Base-by-base conservation (phyloP, 2,329 filamentous ascomycete genomes). In the Penicillium sp. region DNA sequence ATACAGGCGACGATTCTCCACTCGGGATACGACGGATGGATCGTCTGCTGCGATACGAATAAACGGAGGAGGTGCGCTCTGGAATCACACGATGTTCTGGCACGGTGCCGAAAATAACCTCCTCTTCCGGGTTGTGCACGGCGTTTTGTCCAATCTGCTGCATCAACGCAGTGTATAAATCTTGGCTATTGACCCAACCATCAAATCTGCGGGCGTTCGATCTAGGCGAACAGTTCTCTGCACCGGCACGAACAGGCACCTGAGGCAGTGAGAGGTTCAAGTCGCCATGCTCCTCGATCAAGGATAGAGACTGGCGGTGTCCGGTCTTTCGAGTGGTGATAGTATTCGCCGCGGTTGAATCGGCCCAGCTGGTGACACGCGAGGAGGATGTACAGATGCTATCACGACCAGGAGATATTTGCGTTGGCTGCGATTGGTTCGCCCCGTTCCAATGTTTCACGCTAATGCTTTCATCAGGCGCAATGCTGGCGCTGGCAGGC, bases 281-380 rank as follows among this genome's bases (percentile, higher is more conserved):
- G 28, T 57, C 63, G 2, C 61, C 66, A 48, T 69, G 61, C 46
- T 75, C 73, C 41, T 72, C 61, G 24, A 75, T 73, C 28, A 74
- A 65, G 10, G 70, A 72, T 18, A 75, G 54, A 8, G 66, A 62
- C 44, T 69, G 68, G 10, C 60, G 60, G 34, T 68, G 63, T 5
- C 61, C 59, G 24, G 58, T 48, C 16, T 59, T 65, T 18, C 63
- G 60, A 9, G 62, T 62, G n/a, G 56, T 53, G 23, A 71, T 55
- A 4, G 71, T 74, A 46, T 69, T 69, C 36, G 64, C 62, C n/a
- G 62, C 63, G 2, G 69, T 74, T 3, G 73, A 74, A 50, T 75
- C 65, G 28, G 73, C 69, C 73, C 73, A 75, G 53, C 73, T 76
- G 11, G 71, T 74, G n/a, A 73, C 70, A 23, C 73, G 69, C 26